Conservation (phyloP, 257 asterid genomes). For the Solanum paucissectum region DNA sequence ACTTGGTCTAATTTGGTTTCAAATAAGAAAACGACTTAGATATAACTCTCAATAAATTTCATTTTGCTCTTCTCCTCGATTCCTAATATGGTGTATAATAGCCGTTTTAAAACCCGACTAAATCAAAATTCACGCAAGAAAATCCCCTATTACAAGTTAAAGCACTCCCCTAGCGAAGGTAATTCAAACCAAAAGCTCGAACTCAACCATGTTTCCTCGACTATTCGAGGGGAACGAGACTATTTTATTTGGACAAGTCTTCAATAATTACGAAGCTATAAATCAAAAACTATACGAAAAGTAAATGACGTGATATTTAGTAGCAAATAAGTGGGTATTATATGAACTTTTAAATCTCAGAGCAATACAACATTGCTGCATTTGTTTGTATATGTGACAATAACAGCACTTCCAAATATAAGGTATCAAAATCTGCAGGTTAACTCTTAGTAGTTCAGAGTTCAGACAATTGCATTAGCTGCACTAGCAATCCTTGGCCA, state of each 20-base stretch:
- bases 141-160: neutral
- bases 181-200: neutral
- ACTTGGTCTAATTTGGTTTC: too few species aligned
- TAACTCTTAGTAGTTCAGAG: neutral
- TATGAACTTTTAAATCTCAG: neutral
- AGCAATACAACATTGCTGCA: neutral
- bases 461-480: slow-evolving; percentile 22
- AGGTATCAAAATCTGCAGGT: neutral
- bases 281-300: neutral
- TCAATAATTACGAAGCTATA: neutral
- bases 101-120: neutral
- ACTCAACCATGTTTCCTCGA: neutral
- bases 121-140: rapidly evolving
- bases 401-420: neutral
- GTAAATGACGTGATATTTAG: neutral
- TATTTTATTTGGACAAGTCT: neutral
- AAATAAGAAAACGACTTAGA: neutral
- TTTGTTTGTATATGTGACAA: neutral
- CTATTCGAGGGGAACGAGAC: neutral
- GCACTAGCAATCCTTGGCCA: slow-evolving; percentile 58
- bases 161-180: neutral
- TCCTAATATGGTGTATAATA: neutral
- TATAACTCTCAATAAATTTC: too few species aligned
- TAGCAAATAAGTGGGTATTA: neutral
- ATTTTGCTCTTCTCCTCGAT: neutral